These are phyloP conservation scores for Penicillium ochrochloron DNA, from an alignment of 495 filamentous ascomycete species.

Conservation along the genomic window DNA sequence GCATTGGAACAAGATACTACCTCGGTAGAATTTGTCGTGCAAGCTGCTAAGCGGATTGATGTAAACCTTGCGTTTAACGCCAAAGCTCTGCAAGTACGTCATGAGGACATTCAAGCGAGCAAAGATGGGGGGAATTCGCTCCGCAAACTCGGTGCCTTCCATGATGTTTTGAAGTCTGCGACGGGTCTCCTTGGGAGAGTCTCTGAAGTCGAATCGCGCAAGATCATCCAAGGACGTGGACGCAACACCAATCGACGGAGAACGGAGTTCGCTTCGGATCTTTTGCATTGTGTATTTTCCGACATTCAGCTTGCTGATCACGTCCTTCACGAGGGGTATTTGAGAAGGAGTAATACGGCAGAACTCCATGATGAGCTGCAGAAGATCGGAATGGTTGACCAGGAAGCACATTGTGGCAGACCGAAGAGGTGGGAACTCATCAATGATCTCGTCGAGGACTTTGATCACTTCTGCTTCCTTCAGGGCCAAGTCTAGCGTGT, in stretches of 20 bases:
- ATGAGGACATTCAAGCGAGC: conserved; percentile 77
- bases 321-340: conserved; percentile 75
- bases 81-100: conserved; percentile 74
- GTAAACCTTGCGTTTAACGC: conserved; percentile 77
- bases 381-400: conserved; percentile 84
- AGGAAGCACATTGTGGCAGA: conserved; percentile 84
- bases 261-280: conserved; percentile 80
- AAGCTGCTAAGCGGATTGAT: conserved; percentile 84
- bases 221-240: conserved; percentile 92
- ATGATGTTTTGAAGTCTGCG: conserved; percentile 72
- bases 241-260: conserved; percentile 77
- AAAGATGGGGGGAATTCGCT: conserved; percentile 71
- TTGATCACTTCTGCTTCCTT: conserved; percentile 96
- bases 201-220: conserved; percentile 87
- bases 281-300: conserved; percentile 83
- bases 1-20: conserved; percentile 89
- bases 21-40: conserved; percentile 90
- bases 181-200: conserved; percentile 74
- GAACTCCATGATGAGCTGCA: conserved; percentile 84
- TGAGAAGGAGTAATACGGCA: conserved; percentile 75
- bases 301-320: conserved; percentile 85
- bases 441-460: conserved; percentile 87
- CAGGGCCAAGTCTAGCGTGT: conserved; percentile 79
- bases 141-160: conserved; percentile 68
- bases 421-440: conserved; percentile 75